phyloP scores from a whole-genome alignment of 2,329 filamentous ascomycete genomes.

The Celoporthe dispersa region DNA sequence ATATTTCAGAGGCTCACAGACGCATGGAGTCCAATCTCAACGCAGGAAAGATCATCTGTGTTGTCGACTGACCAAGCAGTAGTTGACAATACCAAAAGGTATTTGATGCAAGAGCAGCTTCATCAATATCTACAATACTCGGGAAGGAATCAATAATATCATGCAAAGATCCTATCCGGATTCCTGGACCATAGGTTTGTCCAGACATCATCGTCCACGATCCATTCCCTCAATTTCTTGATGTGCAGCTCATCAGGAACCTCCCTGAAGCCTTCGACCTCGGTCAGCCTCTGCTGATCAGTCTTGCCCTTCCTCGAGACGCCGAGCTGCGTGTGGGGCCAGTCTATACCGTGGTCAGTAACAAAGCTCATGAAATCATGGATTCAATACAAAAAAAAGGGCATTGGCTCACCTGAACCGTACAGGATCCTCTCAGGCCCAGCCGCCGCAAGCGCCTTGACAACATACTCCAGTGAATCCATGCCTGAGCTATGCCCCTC shows the following conservation, averaged over 20 bases:
- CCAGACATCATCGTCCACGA: constrained; percentile 32
- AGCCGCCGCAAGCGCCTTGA: constrained; percentile 31
- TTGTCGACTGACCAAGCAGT: neutral
- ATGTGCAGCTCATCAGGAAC: constrained; percentile 32
- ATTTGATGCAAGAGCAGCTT: neutral
- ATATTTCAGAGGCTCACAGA: neutral
- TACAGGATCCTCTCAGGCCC: constrained; percentile 33
- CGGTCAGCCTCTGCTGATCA: constrained; percentile 32
- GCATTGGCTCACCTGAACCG: constrained; percentile 24
- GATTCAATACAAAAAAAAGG: neutral
- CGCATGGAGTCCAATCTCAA: constrained; percentile 2
- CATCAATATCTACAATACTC: neutral
- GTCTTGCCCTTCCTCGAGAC: constrained; percentile 32
- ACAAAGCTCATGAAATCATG: neutral
- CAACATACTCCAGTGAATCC: constrained; percentile 30
- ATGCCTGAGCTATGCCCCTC: constrained; percentile 30
- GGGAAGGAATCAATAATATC: neutral
- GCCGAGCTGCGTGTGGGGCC: constrained; percentile 34
- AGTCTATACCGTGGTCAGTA: constrained; percentile 24
- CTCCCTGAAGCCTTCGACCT: constrained; percentile 32
- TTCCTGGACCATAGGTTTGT: constrained; percentile 33
- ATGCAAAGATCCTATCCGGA: constrained; percentile 30
- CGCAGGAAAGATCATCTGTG: constrained; percentile 3
- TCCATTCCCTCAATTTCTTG: constrained; percentile 32
- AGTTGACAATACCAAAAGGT: neutral